Evolutionary conservation across 306 rosid genomes (phyloP).

Genomic region (Begonia loranthoides): DNA sequence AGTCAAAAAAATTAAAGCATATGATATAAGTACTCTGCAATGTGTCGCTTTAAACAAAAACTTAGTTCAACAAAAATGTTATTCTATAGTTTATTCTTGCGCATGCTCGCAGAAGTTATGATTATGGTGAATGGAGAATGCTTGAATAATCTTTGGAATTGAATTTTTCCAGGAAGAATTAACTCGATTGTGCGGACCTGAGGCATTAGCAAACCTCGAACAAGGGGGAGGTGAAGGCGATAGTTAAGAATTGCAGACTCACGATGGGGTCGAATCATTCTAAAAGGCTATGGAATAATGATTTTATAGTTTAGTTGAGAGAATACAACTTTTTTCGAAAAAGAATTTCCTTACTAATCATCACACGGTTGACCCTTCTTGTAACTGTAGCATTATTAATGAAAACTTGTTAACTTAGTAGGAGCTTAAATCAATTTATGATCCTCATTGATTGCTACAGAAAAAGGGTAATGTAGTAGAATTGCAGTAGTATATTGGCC

Average conservation of each 20-base stretch:
- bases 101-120: no score
- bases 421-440: not conserved
- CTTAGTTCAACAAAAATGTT: no score
- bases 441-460: not conserved
- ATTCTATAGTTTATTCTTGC: no score
- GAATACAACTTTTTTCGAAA: not conserved
- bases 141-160: not conserved
- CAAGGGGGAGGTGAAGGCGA: constrained; percentile 24
- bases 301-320: not conserved
- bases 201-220: constrained; percentile 54
- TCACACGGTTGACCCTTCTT: not conserved
- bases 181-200: constrained; percentile 70
- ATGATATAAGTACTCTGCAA: no score
- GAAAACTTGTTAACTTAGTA: not conserved
- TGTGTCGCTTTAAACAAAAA: no score
- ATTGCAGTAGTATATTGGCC: not conserved
- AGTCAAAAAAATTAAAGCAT: no score
- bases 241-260: constrained; percentile 7
- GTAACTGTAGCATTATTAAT: not conserved
- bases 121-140: not conserved
- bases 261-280: not conserved
- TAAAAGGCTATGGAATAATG: not conserved
- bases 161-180: constrained; percentile 59
- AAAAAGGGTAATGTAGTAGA: not conserved
- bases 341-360: not conserved